Base-by-base conservation (phyloP, 768 basidiomycete species). In the Pisolithus orientalis region DNA sequence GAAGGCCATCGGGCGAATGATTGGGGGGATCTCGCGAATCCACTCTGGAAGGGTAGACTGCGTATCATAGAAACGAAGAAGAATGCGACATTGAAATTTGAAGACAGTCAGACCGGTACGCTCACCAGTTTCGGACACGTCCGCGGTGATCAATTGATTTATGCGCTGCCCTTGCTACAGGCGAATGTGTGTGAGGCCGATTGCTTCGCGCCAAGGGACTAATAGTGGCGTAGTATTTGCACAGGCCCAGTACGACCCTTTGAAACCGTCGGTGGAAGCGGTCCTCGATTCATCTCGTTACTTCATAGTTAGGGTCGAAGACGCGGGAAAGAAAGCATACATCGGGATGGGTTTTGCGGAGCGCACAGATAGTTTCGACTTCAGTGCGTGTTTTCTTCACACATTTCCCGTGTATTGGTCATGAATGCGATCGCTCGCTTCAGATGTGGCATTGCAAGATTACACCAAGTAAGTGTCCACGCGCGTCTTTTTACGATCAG, bases 201-300 rank as follows among this genome's bases (percentile, higher is more conserved):
- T 63, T 48, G 32, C 45, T 21, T 56, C 39, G 55, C 44, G 52
- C n/a, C 45, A 51, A 16, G 31, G 17, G 43, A 44, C 53, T 55
- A 49, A 39, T n/a, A 27, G 13, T 51, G 42, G 48, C 54, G 37
- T 67, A 89, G 90, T 90, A 51, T 97, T 97, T 72, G 94, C 94
- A 40, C 84, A 80, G 57, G 83, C 92, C 14, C 80, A 80, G 42
- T 97, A 96, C 63, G 85, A 90, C 62, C 76, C 84, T 14, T 70
- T 79, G 42, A 83, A 82, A 53, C 90, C 91, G 5, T 84, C 80
- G 28, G 90, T 97, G n/a, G 94, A 97, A 58, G 87, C 90, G n/a
- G 93, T 94, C 14, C 76, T 96, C 27, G 94, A 97, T 66, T 94
- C 92, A 1, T 94, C 93, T 10, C 83, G 94, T 45, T 97, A 97